Percentiles rank a stretch among this genome's conserved stretches.
Evolutionary conservation across 768 basidiomycete genomes (phyloP).

Genomic region (Sporobolomyces pararoseus): DNA sequence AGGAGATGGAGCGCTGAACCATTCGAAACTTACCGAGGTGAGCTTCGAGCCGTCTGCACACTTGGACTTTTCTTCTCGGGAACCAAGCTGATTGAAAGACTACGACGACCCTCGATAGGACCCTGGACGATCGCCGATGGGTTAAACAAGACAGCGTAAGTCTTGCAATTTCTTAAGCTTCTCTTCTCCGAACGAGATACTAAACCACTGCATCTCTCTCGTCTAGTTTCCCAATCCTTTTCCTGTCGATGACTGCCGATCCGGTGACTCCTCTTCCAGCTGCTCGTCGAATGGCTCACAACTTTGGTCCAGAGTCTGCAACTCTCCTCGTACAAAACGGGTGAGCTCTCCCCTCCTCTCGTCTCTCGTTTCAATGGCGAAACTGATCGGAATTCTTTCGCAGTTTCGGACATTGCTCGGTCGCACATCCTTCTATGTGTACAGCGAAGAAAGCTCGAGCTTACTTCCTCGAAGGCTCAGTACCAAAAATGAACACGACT

Average conservation of each 20-base stretch:
- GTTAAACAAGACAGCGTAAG: constrained; percentile 36
- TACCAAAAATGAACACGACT: constrained; percentile 25
- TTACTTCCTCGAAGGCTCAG: constrained; percentile 38
- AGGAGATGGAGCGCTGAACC: constrained; percentile 19
- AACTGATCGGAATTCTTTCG: neutral
- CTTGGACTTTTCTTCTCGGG: neutral
- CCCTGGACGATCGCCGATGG: constrained; percentile 39
- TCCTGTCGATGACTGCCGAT: constrained; percentile 39
- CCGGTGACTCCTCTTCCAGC: constrained; percentile 41
- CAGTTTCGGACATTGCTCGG: constrained; percentile 41
- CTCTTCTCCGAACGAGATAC: neutral
- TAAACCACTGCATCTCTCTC: neutral
- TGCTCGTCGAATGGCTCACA: constrained; percentile 27
- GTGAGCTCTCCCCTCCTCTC: neutral
- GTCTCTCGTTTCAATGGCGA: neutral
- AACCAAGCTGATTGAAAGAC: neutral
- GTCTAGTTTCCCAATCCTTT: constrained; percentile 28
- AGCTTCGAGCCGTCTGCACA: neutral
- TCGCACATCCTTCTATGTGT: constrained; percentile 40
- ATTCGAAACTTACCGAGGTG: constrained; percentile 22
- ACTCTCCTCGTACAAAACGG: constrained; percentile 38
- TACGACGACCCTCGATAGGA: neutral
- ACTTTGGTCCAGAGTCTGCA: constrained; percentile 32
- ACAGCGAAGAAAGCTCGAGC: constrained; percentile 25
- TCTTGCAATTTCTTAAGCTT: neutral